These are phyloP conservation scores for Atkinsonella hypoxylon DNA, from an alignment of 2,329 filamentous ascomycete species.

Conservation along the genomic window DNA sequence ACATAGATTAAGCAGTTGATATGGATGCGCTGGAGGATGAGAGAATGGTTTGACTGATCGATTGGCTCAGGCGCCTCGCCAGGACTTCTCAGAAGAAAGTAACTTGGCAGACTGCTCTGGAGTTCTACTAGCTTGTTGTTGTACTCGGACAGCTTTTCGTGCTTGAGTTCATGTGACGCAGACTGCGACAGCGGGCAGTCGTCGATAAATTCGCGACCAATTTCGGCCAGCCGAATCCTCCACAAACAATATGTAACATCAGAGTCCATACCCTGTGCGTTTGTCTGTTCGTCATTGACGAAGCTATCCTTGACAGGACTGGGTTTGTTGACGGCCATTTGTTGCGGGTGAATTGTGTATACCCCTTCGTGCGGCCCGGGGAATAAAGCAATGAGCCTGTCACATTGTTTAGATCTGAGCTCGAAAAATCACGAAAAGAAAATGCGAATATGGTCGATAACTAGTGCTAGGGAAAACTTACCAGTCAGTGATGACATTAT, in stretches of 20 bases:
- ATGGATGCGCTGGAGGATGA: slow-evolving; percentile 3
- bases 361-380: slow-evolving; percentile 4
- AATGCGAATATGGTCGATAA: background rate
- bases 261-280: background rate
- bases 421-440: background rate
- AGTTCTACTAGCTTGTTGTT: background rate
- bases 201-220: slow-evolving; percentile 1
- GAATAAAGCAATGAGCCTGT: slow-evolving; percentile 3
- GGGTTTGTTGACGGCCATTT: slow-evolving; percentile 7
- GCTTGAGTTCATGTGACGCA: background rate
- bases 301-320: background rate
- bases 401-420: background rate
- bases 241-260: background rate
- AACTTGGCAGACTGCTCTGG: slow-evolving; percentile 3
- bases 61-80: background rate
- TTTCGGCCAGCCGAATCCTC: slow-evolving; percentile 4
- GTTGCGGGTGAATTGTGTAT: slow-evolving; percentile 5
- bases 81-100: background rate
- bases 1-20: slow-evolving; percentile 5
- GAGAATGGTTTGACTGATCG: background rate
- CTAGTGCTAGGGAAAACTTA: background rate
- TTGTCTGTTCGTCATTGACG: background rate
- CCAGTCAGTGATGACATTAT: slow-evolving; percentile 4
- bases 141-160: slow-evolving; percentile 2
- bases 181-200: slow-evolving; percentile 1